Base-by-base conservation (phyloP, 1,284 basidiomycete species). In the Trametes versicolor region DNA sequence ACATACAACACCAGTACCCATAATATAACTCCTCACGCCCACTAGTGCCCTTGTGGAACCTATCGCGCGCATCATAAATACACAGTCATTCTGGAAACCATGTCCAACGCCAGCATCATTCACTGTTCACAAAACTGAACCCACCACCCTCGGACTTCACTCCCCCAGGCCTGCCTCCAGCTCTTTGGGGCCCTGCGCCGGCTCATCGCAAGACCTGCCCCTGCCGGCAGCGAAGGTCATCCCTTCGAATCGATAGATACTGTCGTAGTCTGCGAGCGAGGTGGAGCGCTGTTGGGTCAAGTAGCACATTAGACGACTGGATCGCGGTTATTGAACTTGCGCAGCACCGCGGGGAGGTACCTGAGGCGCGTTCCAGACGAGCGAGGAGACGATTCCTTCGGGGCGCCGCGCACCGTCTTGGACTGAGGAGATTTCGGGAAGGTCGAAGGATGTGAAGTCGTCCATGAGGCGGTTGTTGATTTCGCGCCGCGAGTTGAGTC, bases 401-500 rank as follows among this genome's bases (percentile, higher is more conserved):
- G 10, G 52, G 4, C 6, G 29, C 17, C 50, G 32, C 17, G 12
- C 6, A n/a, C 8, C 32, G n/a, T 19, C 19, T 10, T 2, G 19
- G 32, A 2, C 29, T 8, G 36, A 32, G 2, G 50, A 34, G 0
- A 52, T 13, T 19, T 52, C 50, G 6, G 50, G 39, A 6, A 45
- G 27, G 23, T 17, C 41, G 21, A 39, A 34, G 34, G n/a, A 45
- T n/a, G 58, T 53, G 50, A 53, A 60, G 50, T 60, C 58, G 41
- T 60, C 58, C n/a, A 53, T 19, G 29, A 52, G 53, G 2, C 50
- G 49, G 27, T 53, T 47, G 39, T 37, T 21, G 29, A 60, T 53
- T 8, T 19, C 37, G 29, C 58, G 58, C 13, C 58, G 50, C 10
- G 58, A 60, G 39, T 60, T 60, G n/a, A 60, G 9, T 13, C 58